Percentiles rank a stretch among this genome's conserved stretches.
Evolutionary conservation across 1,284 basidiomycete genomes (phyloP).

Genomic region (Kwoniella shivajii): DNA sequence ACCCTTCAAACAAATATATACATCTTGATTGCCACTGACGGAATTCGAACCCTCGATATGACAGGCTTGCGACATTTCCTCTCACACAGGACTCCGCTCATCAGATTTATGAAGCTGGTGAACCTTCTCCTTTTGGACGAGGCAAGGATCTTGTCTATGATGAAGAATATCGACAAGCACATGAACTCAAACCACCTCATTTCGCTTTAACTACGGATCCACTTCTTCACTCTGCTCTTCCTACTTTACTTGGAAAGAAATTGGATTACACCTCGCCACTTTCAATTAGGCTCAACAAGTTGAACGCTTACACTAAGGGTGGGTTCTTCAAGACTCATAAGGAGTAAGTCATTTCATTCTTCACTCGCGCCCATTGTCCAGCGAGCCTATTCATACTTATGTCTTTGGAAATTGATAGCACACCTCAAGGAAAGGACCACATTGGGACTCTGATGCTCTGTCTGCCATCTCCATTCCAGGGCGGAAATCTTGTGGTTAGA

Average conservation of each 20-base stretch:
- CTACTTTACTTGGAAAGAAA: constrained; percentile 1
- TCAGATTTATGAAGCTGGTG: constrained; percentile 12
- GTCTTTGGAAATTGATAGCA: constrained; percentile 8
- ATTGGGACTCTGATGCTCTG: constrained; percentile 29
- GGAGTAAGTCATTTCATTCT: constrained; percentile 17
- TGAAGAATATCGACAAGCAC: constrained; percentile 21
- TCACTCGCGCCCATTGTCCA: neutral
- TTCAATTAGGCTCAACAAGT: constrained; percentile 15
- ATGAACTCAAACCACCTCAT: constrained; percentile 24
- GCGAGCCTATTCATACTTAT: neutral
- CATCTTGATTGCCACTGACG: no score
- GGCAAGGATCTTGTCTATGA: constrained; percentile 20
- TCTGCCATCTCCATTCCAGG: constrained; percentile 23
- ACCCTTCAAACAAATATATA: no score
- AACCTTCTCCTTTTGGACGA: constrained; percentile 13
- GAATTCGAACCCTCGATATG: no score
- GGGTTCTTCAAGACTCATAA: constrained; percentile 29
- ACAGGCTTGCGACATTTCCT: constrained; percentile 1
- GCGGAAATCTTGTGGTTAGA: constrained; percentile 30
- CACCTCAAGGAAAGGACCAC: constrained; percentile 16
- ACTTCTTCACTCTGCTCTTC: constrained; percentile 7
- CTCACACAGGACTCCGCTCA: neutral
- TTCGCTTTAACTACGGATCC: constrained; percentile 22
- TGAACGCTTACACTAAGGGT: constrained; percentile 20
- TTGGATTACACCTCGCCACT: constrained; percentile 5